These are phyloP conservation scores for Ogataea paraovalis DNA, from an alignment of 805 yeast species.

Conservation along the genomic window DNA sequence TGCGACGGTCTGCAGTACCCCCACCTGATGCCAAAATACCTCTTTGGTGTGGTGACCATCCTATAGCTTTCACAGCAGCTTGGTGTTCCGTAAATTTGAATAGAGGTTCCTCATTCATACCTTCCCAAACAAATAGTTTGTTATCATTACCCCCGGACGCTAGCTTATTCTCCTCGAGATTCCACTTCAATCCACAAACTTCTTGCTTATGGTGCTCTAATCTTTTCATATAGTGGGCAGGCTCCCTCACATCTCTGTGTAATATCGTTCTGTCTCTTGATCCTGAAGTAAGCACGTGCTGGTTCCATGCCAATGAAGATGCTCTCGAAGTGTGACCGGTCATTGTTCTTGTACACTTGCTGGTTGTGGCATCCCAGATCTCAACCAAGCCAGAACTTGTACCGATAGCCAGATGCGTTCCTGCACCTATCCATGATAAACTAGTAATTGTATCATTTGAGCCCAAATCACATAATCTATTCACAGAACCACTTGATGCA, in stretches of 20 bases:
- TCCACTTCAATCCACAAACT: conserved; percentile 96
- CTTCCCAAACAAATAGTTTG: conserved; percentile 83
- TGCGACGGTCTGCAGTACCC: conserved; percentile 88
- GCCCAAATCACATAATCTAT: conserved; percentile 70
- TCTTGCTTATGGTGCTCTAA: conserved; percentile 81
- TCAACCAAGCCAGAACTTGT: conserved; percentile 84
- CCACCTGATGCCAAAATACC: conserved; percentile 95
- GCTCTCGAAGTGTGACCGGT: conserved; percentile 86
- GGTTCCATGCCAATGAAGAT: conserved; percentile 90
- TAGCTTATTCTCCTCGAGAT: conserved; percentile 80
- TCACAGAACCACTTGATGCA: conserved; percentile 78
- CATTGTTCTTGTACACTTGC: conserved; percentile 84
- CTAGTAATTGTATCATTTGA: conserved; percentile 70
- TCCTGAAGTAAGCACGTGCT: conserved; percentile 83
- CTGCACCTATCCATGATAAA: conserved; percentile 89
- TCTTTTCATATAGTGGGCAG: conserved; percentile 72
- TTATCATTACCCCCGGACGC: conserved; percentile 98
- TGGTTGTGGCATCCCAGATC: conserved; percentile 87
- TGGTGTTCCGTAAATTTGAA: conserved; percentile 75
- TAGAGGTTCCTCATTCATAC: conserved; percentile 61
- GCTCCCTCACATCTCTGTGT: conserved; percentile 87
- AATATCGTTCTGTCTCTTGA: conserved; percentile 79
- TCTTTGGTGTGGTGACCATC: conserved; percentile 97
- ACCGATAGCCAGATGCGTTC: conserved; percentile 92
- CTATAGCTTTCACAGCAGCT: conserved; percentile 94